phyloP scores from a whole-genome alignment of 495 filamentous ascomycete species.

The Lophiotrema nucula region DNA sequence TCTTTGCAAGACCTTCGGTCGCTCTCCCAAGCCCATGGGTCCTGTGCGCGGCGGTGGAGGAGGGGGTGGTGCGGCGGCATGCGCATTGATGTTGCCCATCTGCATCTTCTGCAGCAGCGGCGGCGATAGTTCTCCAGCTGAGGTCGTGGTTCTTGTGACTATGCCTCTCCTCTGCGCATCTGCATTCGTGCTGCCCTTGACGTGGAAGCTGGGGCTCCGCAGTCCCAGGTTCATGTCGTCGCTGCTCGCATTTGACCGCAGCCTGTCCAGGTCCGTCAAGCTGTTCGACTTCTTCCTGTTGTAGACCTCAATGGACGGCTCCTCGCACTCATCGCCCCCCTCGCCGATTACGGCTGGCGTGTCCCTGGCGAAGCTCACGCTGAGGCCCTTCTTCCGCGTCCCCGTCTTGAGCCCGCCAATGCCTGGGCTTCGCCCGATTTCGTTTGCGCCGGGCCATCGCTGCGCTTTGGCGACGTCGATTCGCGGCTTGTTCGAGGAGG shows the following conservation, averaged over 20 bases:
- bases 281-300: constrained; percentile 39
- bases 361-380: constrained; percentile 67
- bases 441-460: constrained; percentile 40
- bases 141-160: constrained; percentile 22
- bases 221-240: constrained; percentile 26
- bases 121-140: constrained; percentile 28
- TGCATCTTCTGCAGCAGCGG: constrained; percentile 29
- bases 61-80: constrained; percentile 18
- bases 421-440: constrained; percentile 28
- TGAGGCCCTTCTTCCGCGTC: constrained; percentile 57
- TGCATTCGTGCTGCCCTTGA: constrained; percentile 5
- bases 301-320: constrained; percentile 66
- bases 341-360: constrained; percentile 78
- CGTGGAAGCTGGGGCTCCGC: constrained; percentile 23
- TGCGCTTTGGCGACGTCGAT: constrained; percentile 44
- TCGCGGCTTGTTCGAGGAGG: constrained; percentile 31
- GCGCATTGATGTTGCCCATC: constrained; percentile 31
- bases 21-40: constrained; percentile 27
- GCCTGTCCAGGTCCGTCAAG: constrained; percentile 11
- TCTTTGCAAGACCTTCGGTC: constrained; percentile 15
- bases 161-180: constrained; percentile 14
- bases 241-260: constrained; percentile 8
- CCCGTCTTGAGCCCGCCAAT: constrained; percentile 21
- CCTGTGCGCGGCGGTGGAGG: constrained; percentile 26
- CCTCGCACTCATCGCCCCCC: constrained; percentile 79